phyloP scores from a whole-genome alignment of 768 basidiomycete species.

The Tylopilus subfusipes region DNA sequence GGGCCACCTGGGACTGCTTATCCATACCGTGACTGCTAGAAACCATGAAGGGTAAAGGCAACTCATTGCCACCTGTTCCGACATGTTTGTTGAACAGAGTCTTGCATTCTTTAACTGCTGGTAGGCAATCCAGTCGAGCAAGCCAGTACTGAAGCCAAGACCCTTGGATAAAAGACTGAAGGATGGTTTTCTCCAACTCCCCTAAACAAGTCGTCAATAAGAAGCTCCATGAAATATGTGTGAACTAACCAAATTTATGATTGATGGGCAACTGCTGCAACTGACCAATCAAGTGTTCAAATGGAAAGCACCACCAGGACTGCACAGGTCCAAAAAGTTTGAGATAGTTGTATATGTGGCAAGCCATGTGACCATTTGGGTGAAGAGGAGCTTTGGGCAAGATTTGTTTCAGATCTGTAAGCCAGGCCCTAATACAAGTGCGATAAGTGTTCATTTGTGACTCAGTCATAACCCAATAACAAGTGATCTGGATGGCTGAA shows the following conservation, averaged over 20 bases:
- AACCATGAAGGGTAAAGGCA: no score
- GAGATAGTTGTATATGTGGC: conserved; percentile 34
- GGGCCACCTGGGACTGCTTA: no score
- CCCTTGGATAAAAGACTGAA: no score
- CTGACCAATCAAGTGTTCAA: conserved; percentile 19
- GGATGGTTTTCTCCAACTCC: no score
- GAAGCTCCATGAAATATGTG: no score
- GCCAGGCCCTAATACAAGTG: conserved; percentile 8
- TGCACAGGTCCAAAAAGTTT: conserved; percentile 36
- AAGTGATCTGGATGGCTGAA: conserved; percentile 17
- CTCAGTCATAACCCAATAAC: conserved; percentile 15
- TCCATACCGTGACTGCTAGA: no score
- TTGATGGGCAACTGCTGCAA: conserved; percentile 22
- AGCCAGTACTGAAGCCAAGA: no score
- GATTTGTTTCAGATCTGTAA: conserved; percentile 10
- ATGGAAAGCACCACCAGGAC: conserved; percentile 30
- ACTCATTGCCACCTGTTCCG: no score
- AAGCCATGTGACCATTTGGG: conserved; percentile 32
- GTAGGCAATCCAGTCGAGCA: no score
- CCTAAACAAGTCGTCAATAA: no score
- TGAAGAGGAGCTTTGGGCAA: conserved; percentile 11
- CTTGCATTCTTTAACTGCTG: no score
- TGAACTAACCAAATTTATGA: conserved; percentile 15
- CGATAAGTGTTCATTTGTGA: conserved; percentile 7
- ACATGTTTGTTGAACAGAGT: no score